Base-by-base conservation (phyloP, 1,284 basidiomycete genomes). In the Singerocomus rubriflavus region DNA sequence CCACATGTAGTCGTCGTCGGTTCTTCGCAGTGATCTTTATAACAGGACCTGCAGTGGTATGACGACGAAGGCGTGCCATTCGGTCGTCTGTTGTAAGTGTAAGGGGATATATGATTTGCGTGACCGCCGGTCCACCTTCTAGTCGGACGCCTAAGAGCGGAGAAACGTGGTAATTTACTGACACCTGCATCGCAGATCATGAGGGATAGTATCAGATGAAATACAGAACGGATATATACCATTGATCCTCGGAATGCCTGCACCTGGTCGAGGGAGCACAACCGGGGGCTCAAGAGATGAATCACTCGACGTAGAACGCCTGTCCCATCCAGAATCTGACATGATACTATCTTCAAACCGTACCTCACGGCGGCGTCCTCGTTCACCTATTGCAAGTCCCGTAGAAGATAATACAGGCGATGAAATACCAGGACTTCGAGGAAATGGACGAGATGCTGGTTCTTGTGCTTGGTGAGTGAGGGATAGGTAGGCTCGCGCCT, bases 1-100 rank as follows among this genome's bases (percentile, higher is more conserved):
- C 66, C 66, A 40, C 66, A 68, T 44, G 65, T 71, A 12, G 69
- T 71, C 45, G 66, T 68, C 44, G 69, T 68, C 47, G 67, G 64
- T 45, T 61, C 65, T n/a, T 70, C 66, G 32, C 66, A 71, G 43
- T 64, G 53, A 38, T 63, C 57, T 37, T 33, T 59, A 38, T 66
- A 60, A 49, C 66, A 68, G n/a, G 56, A 52, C 44, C 69, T 66
- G 35, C 66, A 68, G 41, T 68, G 69, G 31, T 67, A 71, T 12
- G 64, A 68, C 2, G 54, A 45, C 12, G 48, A 17, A 6, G 62
- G 48, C 4, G 32, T 17, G 27, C 39, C 54, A 14, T 53, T 57
- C 37, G 50, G 0, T 9, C 57, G 59, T 44, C 54, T 53, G 33
- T 43, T 51, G 21, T 45, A 32, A 6, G 16, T 35, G n/a, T 44